Evolutionary conservation across 1,284 basidiomycete genomes (phyloP).

Genomic region (Rhodotorula sp.): DNA sequence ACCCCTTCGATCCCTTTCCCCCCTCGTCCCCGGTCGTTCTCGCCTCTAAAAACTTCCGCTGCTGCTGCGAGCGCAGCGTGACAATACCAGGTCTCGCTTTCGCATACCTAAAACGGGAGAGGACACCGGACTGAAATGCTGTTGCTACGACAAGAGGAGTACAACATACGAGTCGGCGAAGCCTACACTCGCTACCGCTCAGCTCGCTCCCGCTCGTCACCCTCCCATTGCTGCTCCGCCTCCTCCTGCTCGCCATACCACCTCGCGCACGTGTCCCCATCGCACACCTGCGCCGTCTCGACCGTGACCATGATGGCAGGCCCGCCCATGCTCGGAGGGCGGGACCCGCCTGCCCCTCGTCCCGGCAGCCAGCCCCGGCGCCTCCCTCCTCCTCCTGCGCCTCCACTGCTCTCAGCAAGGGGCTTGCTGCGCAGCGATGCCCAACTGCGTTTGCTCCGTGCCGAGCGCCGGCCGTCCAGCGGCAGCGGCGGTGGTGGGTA

Average conservation of each 20-base stretch:
- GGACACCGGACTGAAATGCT: no score
- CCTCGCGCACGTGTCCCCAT: background rate
- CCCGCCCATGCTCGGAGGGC: background rate
- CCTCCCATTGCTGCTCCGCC: background rate
- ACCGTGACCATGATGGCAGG: constrained; percentile 6
- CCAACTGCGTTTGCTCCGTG: no score
- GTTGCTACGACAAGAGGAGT: no score
- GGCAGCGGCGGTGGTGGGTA: no score
- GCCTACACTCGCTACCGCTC: no score
- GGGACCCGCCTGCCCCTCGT: no score
- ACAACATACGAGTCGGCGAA: no score
- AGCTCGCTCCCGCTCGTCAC: background rate
- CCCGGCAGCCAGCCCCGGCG: background rate
- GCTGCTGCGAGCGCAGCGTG: background rate
- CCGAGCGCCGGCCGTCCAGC: no score
- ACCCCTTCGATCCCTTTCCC: background rate
- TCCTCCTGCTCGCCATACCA: background rate
- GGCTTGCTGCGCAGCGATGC: no score
- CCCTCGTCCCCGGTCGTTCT: background rate
- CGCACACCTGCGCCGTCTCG: constrained; percentile 4
- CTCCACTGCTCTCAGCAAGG: no score
- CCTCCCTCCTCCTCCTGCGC: no score
- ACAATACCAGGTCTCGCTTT: background rate
- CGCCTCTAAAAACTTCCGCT: background rate
- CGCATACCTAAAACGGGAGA: no score